Base-by-base conservation (phyloP, 345 rosid genomes). In the Anastatica hierochuntica region DNA sequence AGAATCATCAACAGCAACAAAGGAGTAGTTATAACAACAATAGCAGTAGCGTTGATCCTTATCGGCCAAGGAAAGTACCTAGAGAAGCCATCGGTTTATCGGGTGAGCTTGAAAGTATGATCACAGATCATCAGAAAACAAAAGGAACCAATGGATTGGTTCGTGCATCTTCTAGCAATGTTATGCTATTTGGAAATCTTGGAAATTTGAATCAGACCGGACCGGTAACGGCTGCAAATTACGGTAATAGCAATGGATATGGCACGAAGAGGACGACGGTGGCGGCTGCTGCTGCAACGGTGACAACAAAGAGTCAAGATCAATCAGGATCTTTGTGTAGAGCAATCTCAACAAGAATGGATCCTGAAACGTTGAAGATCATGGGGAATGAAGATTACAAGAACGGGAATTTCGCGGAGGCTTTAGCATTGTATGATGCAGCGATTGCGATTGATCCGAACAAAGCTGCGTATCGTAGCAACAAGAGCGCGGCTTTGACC, bases 331-430 rank as follows among this genome's bases (percentile, higher is more conserved):
- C 96, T 5, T 72, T 88, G 15, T 92, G 97, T 43, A 74, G 95
- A 18, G 90, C 90, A 2, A 57, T 88, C 7, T 88, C 98, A 0
- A 92, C 95, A 0, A 60, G 97, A 66, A 92, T 85, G 94, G 98
- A 92, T 53, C 98, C 98, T 0, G 95, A 92, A 62, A 82, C 78
- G 12, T 62, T 92, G 56, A 92, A 92, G 60, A 83, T 85, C 1
- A 81, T 83, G 97, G 98, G 97, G 0, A 92, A 92, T 44, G 98
- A 92, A 74, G 98, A 92, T 69, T 92, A 88, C 62, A 92, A 84
- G 73, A 83, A 77, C 5, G 94, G 96, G 34, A 84, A 82, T 51
- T 84, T 77, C 5, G 85, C 75, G 0, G 95, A 84, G 59, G 96
- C 96, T 0, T 70, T 90, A 69, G 92, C 92, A 1, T 63, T 87